Evolutionary conservation across 1,284 basidiomycete species (phyloP).

Genomic region (Uromyces viciae-fabae): DNA sequence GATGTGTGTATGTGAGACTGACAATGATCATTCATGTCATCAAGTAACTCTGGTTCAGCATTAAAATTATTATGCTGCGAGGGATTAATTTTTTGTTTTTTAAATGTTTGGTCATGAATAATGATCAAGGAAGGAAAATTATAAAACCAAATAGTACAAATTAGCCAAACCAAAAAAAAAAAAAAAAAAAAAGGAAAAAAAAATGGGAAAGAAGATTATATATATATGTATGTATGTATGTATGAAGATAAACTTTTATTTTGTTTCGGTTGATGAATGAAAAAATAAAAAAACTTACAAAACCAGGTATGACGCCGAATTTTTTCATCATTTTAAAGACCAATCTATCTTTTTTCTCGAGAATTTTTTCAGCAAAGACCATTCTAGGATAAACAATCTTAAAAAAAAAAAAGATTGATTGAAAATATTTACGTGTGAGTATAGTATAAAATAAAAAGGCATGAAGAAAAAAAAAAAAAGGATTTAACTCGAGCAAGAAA

Average conservation of each 20-base stretch:
- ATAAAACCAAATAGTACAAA: background rate
- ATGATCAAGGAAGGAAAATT: background rate
- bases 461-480: background rate
- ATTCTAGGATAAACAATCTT: slow-evolving; percentile 85
- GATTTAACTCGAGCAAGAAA: background rate
- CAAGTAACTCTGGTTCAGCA: slow-evolving; percentile 39
- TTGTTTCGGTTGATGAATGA: too few relatives aligned
- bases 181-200: background rate
- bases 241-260: background rate
- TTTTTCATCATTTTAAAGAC: slow-evolving; percentile 28
- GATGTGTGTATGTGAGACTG: background rate
- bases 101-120: background rate
- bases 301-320: slow-evolving; percentile 34
- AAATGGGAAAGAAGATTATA: background rate
- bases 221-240: background rate
- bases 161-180: background rate
- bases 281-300: slow-evolving; percentile 26
- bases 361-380: slow-evolving; percentile 66
- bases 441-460: background rate
- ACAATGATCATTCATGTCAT: slow-evolving; percentile 46
- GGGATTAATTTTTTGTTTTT: too few relatives aligned
- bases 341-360: slow-evolving; percentile 18
- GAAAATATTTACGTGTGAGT: background rate
- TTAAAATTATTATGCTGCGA: slow-evolving; percentile 44
- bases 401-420: background rate